A percentile compares a stretch with the other conserved stretches of the same genome.
Evolutionary conservation across 306 rosid species (phyloP).

Genomic region (Gastrolobium bilobum): DNA sequence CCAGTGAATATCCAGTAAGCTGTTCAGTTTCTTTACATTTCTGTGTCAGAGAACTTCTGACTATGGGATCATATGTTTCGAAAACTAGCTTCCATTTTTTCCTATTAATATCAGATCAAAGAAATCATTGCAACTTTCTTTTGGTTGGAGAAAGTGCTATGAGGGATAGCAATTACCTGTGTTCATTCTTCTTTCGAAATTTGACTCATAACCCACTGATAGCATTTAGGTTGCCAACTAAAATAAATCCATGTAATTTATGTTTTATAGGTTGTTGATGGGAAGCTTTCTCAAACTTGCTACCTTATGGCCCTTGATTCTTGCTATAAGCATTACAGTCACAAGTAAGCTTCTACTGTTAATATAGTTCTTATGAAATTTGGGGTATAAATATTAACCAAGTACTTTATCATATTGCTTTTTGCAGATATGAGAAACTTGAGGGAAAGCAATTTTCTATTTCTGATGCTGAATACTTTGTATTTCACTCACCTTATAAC

Average conservation of each 20-base stretch:
- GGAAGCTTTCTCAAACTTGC: conserved; percentile 92
- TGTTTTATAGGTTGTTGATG: conserved; percentile 84
- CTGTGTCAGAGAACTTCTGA: not conserved
- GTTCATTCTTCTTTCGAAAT: not conserved
- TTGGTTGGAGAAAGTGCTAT: not conserved
- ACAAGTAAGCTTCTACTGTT: conserved; percentile 65
- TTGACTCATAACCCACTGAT: conserved; percentile 10
- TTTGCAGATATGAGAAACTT: conserved; percentile 75
- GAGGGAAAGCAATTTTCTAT: conserved; percentile 76
- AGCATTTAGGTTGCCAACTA: conserved; percentile 33
- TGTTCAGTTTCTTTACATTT: conserved; percentile 15
- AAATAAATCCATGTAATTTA: conserved; percentile 25
- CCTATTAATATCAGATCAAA: conserved; percentile 4
- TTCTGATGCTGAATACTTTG: conserved; percentile 79
- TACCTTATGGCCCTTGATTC: conserved; percentile 88
- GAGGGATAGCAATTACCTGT: not conserved
- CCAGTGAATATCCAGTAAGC: conserved; percentile 95
- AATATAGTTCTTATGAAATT: conserved; percentile 11
- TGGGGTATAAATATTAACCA: conserved; percentile 14
- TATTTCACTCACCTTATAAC: conserved; percentile 92
- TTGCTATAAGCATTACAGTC: conserved; percentile 75
- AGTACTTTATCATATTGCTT: conserved; percentile 43
- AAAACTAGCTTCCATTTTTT: conserved; percentile 21
- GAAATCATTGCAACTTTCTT: conserved; percentile 32
- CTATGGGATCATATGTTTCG: conserved; percentile 6